These are phyloP conservation scores for Citrus inodora DNA, from an alignment of 345 rosid genomes.

Conservation along the genomic window DNA sequence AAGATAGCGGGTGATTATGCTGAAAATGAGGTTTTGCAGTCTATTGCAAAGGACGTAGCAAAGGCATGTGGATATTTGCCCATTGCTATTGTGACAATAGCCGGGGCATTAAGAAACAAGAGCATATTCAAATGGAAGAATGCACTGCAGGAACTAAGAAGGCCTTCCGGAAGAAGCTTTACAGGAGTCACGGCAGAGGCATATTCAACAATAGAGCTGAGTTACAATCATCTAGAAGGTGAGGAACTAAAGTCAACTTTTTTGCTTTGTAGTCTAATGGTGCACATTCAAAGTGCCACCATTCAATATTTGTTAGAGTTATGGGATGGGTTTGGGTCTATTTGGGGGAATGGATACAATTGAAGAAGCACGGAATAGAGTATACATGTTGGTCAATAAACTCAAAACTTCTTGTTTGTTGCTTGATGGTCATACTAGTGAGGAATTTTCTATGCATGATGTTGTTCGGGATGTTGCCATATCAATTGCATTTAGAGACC, in stretches of 20 bases:
- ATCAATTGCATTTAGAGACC: constrained; percentile 11
- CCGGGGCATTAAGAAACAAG: constrained; percentile 14
- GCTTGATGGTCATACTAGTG: background rate
- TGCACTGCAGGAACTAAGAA: constrained; percentile 7
- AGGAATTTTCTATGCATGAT: background rate
- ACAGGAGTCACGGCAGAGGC: background rate
- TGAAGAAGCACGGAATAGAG: background rate
- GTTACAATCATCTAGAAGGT: constrained; percentile 16
- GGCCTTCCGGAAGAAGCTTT: background rate
- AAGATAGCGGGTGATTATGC: constrained; percentile 8
- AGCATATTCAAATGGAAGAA: constrained; percentile 15
- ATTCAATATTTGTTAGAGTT: constrained; percentile 16
- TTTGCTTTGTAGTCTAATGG: constrained; percentile 20
- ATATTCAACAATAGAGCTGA: constrained; percentile 15
- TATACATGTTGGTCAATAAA: background rate
- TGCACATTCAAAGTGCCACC: no score
- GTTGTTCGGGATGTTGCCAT: constrained; percentile 11
- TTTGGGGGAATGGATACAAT: background rate
- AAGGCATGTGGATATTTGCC: constrained; percentile 31
- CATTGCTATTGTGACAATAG: constrained; percentile 13
- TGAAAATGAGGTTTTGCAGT: background rate
- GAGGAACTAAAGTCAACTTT: constrained; percentile 29
- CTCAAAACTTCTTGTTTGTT: constrained; percentile 9
- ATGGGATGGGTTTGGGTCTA: constrained; percentile 26
- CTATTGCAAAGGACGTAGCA: constrained; percentile 16